These are phyloP conservation scores for Thozetella sp. DNA, from an alignment of 495 filamentous ascomycete genomes.

Conservation along the genomic window DNA sequence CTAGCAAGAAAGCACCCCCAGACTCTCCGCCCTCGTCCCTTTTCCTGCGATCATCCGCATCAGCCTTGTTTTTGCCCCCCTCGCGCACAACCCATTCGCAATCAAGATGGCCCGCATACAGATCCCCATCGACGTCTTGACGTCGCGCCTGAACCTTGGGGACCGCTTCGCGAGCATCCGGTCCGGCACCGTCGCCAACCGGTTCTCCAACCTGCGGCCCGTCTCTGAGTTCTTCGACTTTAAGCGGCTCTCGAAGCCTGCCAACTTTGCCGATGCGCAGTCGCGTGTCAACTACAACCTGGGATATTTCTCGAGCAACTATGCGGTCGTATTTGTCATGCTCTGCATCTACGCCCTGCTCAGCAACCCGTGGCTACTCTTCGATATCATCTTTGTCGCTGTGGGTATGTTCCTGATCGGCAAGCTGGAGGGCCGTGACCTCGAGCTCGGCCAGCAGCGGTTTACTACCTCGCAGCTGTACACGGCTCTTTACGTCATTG, in stretches of 20 bases:
- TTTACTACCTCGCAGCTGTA: conserved; percentile 95
- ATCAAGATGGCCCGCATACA: conserved; percentile 78
- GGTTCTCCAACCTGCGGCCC: conserved; percentile 92
- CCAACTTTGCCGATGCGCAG: conserved; percentile 87
- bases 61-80: not conserved
- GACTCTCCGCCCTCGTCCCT: too few relatives aligned
- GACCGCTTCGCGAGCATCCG: conserved; percentile 74
- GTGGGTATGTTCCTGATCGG: conserved; percentile 88
- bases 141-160: conserved; percentile 83
- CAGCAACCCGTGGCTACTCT: conserved; percentile 80
- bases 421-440: conserved; percentile 82
- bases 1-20: too few relatives aligned
- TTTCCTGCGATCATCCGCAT: not conserved
- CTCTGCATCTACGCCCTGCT: conserved; percentile 94
- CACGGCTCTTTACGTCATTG: conserved; percentile 79
- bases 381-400: conserved; percentile 85
- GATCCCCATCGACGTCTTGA: conserved; percentile 88
- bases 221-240: conserved; percentile 93
- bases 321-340: conserved; percentile 90
- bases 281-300: conserved; percentile 97
- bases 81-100: not conserved
- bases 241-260: conserved; percentile 92
- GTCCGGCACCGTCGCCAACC: conserved; percentile 70
- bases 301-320: conserved; percentile 97
- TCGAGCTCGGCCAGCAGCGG: conserved; percentile 79